Conservation (phyloP, 192 early-diverging fungal species). For the Geosiphon pyriformis region DNA sequence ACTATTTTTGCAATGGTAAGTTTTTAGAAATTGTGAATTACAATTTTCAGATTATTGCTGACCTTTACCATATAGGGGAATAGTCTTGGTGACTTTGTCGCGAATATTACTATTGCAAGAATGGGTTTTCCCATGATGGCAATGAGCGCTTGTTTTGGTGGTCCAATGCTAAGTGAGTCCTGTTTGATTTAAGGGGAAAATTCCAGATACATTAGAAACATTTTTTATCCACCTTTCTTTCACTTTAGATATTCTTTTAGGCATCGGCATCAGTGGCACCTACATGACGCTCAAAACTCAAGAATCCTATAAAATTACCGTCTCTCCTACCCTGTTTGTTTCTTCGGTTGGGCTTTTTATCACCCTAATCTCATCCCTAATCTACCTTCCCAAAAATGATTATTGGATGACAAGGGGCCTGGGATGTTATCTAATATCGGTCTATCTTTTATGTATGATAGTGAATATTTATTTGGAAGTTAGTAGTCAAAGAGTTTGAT, state of each 20-base stretch:
- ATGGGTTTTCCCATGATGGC: slow-evolving; percentile 95
- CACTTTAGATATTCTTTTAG: slow-evolving; percentile 67
- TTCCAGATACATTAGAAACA: background rate
- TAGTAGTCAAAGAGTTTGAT: too few relatives aligned
- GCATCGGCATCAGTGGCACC: slow-evolving; percentile 73
- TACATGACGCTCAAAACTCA: slow-evolving; percentile 47
- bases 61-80: slow-evolving; percentile 57
- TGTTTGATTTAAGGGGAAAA: background rate
- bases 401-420: slow-evolving; percentile 58
- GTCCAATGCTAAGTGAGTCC: slow-evolving; percentile 78
- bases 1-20: slow-evolving; percentile 82
- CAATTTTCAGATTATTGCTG: background rate
- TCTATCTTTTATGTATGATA: slow-evolving; percentile 57
- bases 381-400: slow-evolving; percentile 55
- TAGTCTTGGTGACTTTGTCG: slow-evolving; percentile 85
- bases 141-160: slow-evolving; percentile 88
- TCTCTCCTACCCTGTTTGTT: slow-evolving; percentile 64
- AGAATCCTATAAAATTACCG: slow-evolving; percentile 48
- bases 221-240: slow-evolving; percentile 8
- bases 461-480: slow-evolving; percentile 62
- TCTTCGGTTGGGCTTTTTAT: slow-evolving; percentile 64
- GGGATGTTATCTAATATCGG: slow-evolving; percentile 50
- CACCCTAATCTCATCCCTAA: slow-evolving; percentile 49
- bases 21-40: background rate
- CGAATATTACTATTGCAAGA: slow-evolving; percentile 84